Evolutionary conservation across 495 filamentous ascomycete genomes (phyloP).

Genomic region (Lineolata rhizophorae): DNA sequence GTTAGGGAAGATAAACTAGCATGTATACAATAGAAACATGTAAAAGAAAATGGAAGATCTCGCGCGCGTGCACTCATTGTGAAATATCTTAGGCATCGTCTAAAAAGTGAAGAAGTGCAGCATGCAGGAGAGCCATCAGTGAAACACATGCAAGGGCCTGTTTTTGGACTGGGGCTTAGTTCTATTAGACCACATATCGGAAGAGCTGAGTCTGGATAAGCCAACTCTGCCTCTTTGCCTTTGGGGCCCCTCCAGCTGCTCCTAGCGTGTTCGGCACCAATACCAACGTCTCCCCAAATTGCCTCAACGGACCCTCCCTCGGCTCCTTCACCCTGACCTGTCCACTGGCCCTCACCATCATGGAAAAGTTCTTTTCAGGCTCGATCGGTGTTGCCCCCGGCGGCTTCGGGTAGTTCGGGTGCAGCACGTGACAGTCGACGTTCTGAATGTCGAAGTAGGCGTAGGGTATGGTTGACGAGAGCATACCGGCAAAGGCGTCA

Average conservation of each 20-base stretch:
- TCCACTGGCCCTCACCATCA: conserved; percentile 45
- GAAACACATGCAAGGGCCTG: too few relatives aligned
- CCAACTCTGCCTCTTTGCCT: conserved; percentile 31
- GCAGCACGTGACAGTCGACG: conserved; percentile 54
- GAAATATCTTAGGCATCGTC: too few relatives aligned
- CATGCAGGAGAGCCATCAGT: too few relatives aligned
- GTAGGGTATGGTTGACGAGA: conserved; percentile 36
- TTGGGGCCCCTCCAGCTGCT: conserved; percentile 20
- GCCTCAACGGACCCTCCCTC: conserved; percentile 30
- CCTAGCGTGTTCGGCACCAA: conserved; percentile 46
- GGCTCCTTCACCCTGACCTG: conserved; percentile 37
- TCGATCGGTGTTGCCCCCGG: conserved; percentile 19
- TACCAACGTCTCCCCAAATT: conserved; percentile 55
- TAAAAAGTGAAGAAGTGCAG: too few relatives aligned
- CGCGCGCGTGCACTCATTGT: too few relatives aligned
- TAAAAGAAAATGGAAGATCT: too few relatives aligned
- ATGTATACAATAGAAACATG: too few relatives aligned
- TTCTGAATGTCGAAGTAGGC: conserved; percentile 39
- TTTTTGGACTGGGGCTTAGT: too few relatives aligned
- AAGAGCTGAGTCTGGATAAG: conserved; percentile 58
- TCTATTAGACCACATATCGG: conserved; percentile 17
- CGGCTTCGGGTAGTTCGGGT: conserved; percentile 29
- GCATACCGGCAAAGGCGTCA: conserved; percentile 33
- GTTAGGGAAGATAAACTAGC: too few relatives aligned
- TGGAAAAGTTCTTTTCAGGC: conserved; percentile 33